Base-by-base conservation (phyloP, 352 stramenopile genomes). In the Phytophthora brassicae region DNA sequence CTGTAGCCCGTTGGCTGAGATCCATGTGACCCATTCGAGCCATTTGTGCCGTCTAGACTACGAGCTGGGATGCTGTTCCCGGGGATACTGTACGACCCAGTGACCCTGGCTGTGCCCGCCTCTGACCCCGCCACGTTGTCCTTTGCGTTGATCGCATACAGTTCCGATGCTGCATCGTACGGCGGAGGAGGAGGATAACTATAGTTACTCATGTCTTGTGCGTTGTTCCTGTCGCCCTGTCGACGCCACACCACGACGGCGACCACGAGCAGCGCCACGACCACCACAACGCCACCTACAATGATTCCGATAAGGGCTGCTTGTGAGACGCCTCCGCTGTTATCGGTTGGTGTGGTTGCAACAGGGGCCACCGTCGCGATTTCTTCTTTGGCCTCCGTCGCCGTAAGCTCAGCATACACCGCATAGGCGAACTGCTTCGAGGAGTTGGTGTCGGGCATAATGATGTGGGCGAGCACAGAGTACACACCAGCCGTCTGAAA, bases 401-500 rank as follows among this genome's bases (percentile, higher is more conserved):
- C 74, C 6, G 66, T 68, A 36, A 84, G 66, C 56, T 80, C 36
- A 1, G 65, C 23, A 60, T 84, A 86, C 23, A 86, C 76, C 12
- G 62, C 76, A 47, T 70, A 86, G 24, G 79, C 76, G 29, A 81
- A 86, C 26, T 79, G 76, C 49, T 61, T 59, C 2, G 74, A 80
- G 19, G 55, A 58, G 43, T 86, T 86, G 22, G 66, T 65, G 24
- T 78, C 76, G 2, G 78, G 74, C 62, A 86, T 72, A 47, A 87
- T 81, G 48, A 87, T 81, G 39, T 87, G 77, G 13, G 77, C 77
- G n/a, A 87, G 61, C 33, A 87, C 60, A 20, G 75, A 85, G 50
- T 71, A 84, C 20, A 62, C 35, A 8, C 77, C 77, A 8, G 57
- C 49, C 6, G 38, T 65, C 20, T 60, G 49, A 46, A 84, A 86